A percentile compares a stretch with the other conserved stretches of the same genome.
These are phyloP conservation scores for Starmerella apicola DNA, from an alignment of 805 yeast species.

Conservation along the genomic window DNA sequence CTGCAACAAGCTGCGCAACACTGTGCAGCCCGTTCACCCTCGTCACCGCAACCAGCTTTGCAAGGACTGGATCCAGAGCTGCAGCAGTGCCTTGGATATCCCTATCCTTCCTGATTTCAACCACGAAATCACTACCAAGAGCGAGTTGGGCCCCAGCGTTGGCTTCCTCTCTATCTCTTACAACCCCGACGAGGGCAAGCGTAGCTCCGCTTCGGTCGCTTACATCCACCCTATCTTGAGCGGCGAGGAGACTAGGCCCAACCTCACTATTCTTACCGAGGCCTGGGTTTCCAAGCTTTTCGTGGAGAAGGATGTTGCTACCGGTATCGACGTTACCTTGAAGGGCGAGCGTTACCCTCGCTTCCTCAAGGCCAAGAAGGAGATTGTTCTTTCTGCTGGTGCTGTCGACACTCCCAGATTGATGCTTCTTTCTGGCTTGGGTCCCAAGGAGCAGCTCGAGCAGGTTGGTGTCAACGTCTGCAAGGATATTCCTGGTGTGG, in stretches of 20 bases:
- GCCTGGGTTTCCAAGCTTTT: slow-evolving; percentile 17
- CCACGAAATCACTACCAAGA: slow-evolving; percentile 4
- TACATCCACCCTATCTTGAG: slow-evolving; percentile 22
- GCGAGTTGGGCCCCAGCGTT: slow-evolving; percentile 3
- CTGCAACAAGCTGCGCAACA: slow-evolving; percentile 14
- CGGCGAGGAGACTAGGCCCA: slow-evolving; percentile 7
- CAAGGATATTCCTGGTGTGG: slow-evolving; percentile 26
- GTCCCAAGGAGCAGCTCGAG: slow-evolving; percentile 25
- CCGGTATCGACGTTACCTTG: slow-evolving; percentile 24
- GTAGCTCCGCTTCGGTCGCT: slow-evolving; percentile 24
- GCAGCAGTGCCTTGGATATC: slow-evolving; percentile 8
- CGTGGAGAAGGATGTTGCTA: slow-evolving; percentile 20
- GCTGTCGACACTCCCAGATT: slow-evolving; percentile 28
- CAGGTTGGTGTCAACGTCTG: slow-evolving; percentile 23
- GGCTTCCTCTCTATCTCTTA: slow-evolving; percentile 14
- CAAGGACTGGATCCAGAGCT: slow-evolving; percentile 11
- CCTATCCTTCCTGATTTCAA: slow-evolving; percentile 11
- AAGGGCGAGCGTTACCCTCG: slow-evolving; percentile 19
- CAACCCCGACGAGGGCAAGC: slow-evolving; percentile 17
- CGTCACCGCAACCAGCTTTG: slow-evolving; percentile 13
- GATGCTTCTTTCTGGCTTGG: slow-evolving; percentile 27
- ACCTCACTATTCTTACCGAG: slow-evolving; percentile 12
- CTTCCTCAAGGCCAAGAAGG: slow-evolving; percentile 22
- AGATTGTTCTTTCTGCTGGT: slow-evolving; percentile 25
- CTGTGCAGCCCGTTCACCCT: slow-evolving; percentile 14